These are phyloP conservation scores for Aureobasidium lini DNA, from an alignment of 2,329 filamentous ascomycete genomes.

Conservation along the genomic window DNA sequence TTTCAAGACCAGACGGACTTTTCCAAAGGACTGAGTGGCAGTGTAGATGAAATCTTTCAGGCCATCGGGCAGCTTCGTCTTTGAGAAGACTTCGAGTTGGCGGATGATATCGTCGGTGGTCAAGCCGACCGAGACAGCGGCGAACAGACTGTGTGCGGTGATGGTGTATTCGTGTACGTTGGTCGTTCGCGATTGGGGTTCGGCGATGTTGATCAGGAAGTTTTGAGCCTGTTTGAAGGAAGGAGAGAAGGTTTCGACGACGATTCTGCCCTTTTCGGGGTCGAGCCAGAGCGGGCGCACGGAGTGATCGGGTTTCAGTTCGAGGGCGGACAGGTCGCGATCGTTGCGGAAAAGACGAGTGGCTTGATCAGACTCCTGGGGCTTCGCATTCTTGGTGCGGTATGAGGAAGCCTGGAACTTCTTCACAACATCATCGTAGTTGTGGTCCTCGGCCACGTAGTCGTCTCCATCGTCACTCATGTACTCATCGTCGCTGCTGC, in stretches of 20 bases:
- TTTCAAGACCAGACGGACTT: constrained; percentile 90
- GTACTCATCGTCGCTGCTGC: constrained; percentile 51
- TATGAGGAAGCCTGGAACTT: constrained; percentile 48
- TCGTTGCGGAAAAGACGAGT: constrained; percentile 49
- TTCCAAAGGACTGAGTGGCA: constrained; percentile 86
- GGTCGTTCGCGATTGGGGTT: constrained; percentile 81
- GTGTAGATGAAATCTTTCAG: constrained; percentile 73
- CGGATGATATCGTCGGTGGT: constrained; percentile 84
- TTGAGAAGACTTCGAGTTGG: constrained; percentile 79
- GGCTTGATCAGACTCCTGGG: constrained; percentile 44
- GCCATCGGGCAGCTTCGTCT: constrained; percentile 75
- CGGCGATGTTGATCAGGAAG: constrained; percentile 91
- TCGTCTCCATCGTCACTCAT: constrained; percentile 21
- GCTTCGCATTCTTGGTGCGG: constrained; percentile 38
- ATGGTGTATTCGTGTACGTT: constrained; percentile 92
- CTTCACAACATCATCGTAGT: constrained; percentile 41
- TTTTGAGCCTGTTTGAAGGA: constrained; percentile 82
- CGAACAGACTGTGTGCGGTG: constrained; percentile 88
- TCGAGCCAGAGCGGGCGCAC: constrained; percentile 94
- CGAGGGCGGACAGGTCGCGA: constrained; percentile 74
- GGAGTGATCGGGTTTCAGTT: constrained; percentile 79
- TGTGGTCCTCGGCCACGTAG: constrained; percentile 25
- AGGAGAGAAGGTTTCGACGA: constrained; percentile 88
- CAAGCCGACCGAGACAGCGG: constrained; percentile 89
- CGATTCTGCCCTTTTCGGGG: constrained; percentile 75